phyloP scores from a whole-genome alignment of 164 flowering plant species.

The Annona squamosa region DNA sequence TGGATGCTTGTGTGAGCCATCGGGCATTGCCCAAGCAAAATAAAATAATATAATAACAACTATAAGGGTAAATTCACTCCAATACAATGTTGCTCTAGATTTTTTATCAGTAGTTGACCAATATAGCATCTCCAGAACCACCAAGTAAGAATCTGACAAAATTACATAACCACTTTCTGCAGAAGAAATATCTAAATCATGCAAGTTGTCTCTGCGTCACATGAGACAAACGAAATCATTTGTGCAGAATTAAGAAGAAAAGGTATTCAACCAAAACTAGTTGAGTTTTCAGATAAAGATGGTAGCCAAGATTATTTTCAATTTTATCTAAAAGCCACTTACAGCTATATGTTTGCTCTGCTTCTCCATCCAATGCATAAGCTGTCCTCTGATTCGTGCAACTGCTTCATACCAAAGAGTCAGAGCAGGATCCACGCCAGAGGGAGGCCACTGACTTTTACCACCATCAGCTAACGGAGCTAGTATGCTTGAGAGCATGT shows the following conservation, averaged over 20 bases:
- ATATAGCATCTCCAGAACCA: too few species aligned
- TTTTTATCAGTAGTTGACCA: too few species aligned
- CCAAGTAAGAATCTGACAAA: too few species aligned
- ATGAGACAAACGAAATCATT: neutral
- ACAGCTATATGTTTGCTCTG: conserved; percentile 96
- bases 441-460: conserved; percentile 95
- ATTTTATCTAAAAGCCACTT: conserved; percentile 23
- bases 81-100: too few species aligned
- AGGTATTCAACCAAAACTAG: neutral
- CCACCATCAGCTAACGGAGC: conserved; percentile 98
- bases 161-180: too few species aligned
- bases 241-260: neutral
- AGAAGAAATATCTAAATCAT: neutral
- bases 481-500: conserved; percentile 96
- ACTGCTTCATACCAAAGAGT: conserved; percentile 97
- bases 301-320: neutral
- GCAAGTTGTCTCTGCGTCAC: neutral
- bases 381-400: conserved; percentile 72
- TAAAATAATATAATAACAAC: too few species aligned
- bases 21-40: too few species aligned
- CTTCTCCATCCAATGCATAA: conserved; percentile 96
- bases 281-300: neutral
- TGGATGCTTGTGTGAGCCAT: too few species aligned
- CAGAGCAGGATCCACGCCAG: conserved; percentile 86
- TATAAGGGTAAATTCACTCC: too few species aligned